Evolutionary conservation across 805 yeast species (phyloP), one percentile per base, ranked within the genome.

Genomic region (Kodamaea jinghongensis): DNA sequence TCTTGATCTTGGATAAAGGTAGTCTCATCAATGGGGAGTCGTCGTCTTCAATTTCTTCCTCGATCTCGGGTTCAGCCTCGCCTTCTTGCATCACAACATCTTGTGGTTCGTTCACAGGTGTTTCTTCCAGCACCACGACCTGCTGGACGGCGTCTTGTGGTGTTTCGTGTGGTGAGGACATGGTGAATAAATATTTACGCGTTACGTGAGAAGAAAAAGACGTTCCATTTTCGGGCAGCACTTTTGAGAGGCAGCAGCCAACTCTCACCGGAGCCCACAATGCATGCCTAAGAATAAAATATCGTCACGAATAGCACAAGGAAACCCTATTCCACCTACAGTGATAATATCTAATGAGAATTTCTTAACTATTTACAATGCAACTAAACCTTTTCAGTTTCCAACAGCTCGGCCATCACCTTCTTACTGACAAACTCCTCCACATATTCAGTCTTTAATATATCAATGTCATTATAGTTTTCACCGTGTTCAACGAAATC

Each of bases 401-500:
- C 13, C 32, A 17, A 39, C 38, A 34, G 42, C n/a, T 45, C 45
- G 28, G 47, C 54, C 8, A 38, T 47, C 5, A 49, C 41, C 29
- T 55, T 50, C 10, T 64, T 63, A 43, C 64, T 60, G 13, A 64
- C 58, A 44, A 55, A 61, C 49, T 64, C 67, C 46, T 68, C 72
- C 43, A 60, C 50, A 46, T 55, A 68, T 15, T 57, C 52, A 35
- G 49, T 54, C 39, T 58, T 51, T 43, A 65, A 70, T 45, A 67
- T 53, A 47, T 69, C 70, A 12, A 50, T 55, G 31, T 58, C 58
- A 42, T 59, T 63, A 43, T 67, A 67, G 51, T 55, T 73, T 71
- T 43, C 78, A 1, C 98, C 98, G 41, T 78, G 68, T 58, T 79
- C 84, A 13, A 93, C 75, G 58, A 78, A 93, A 50, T 86, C 87